phyloP scores from a whole-genome alignment of 805 yeast species.

The Teunomyces lycoperdinae region DNA sequence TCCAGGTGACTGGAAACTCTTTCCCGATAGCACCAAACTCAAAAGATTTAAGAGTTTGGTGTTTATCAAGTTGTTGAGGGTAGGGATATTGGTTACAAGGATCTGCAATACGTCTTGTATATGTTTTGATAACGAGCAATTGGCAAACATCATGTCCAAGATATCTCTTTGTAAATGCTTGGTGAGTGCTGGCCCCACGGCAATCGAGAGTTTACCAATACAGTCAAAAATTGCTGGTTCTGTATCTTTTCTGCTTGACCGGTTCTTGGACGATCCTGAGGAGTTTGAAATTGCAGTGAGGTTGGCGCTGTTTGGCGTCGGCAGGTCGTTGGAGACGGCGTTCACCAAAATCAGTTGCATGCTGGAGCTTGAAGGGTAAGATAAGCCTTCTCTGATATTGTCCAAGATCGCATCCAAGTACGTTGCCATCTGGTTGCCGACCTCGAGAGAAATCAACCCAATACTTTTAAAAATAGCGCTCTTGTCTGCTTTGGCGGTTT shows the following conservation, averaged over 20 bases:
- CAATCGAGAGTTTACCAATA: constrained; percentile 77
- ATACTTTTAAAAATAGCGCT: constrained; percentile 74
- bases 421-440: constrained; percentile 80
- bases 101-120: constrained; percentile 73
- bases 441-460: constrained; percentile 79
- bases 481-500: constrained; percentile 52
- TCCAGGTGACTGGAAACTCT: constrained; percentile 79
- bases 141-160: constrained; percentile 66
- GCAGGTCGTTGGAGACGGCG: constrained; percentile 30
- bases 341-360: constrained; percentile 40
- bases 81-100: constrained; percentile 72
- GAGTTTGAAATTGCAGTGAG: constrained; percentile 24
- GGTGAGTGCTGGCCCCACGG: constrained; percentile 91
- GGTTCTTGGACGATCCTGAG: constrained; percentile 47
- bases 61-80: constrained; percentile 70
- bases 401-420: constrained; percentile 86
- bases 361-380: constrained; percentile 34
- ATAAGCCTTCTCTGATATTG: constrained; percentile 75
- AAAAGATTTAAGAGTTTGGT: constrained; percentile 67
- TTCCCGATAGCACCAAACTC: constrained; percentile 77
- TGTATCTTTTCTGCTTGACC: constrained; percentile 60
- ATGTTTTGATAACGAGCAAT: constrained; percentile 80
- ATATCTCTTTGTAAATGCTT: constrained; percentile 83
- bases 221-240: constrained; percentile 89
- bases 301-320: constrained; percentile 14